These are phyloP conservation scores for Thermomucor indicae-seudaticae DNA, from an alignment of 371 early-diverging fungal genomes.

Conservation along the genomic window DNA sequence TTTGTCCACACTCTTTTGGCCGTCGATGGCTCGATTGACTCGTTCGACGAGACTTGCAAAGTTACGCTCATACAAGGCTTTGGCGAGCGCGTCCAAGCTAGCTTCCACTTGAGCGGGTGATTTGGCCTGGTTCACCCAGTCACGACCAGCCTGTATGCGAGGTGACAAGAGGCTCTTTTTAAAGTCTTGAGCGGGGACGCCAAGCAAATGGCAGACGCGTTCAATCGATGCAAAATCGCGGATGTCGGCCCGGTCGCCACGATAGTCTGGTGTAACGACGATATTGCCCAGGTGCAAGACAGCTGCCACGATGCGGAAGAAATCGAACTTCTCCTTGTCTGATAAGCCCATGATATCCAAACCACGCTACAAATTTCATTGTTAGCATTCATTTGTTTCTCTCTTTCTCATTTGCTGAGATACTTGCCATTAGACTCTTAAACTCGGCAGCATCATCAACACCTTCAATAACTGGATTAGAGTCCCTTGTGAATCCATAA, in stretches of 20 bases:
- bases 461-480: conserved; percentile 85
- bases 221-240: conserved; percentile 78
- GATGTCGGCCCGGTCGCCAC: conserved; percentile 87
- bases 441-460: conserved; percentile 94
- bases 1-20: conserved; percentile 47
- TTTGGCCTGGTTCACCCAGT: conserved; percentile 93
- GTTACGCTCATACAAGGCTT: conserved; percentile 96
- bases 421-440: conserved; percentile 57
- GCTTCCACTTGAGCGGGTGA: conserved; percentile 85
- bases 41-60: conserved; percentile 90
- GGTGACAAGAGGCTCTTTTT: conserved; percentile 87
- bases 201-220: conserved; percentile 92
- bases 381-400: background rate
- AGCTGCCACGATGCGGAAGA: conserved; percentile 87
- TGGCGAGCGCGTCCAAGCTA: conserved; percentile 92
- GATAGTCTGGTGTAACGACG: conserved; percentile 59
- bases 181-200: conserved; percentile 87
- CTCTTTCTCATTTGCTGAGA: background rate
- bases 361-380: conserved; percentile 49
- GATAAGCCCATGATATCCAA: conserved; percentile 85
- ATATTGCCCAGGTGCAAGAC: conserved; percentile 98
- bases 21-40: conserved; percentile 87
- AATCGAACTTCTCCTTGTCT: conserved; percentile 70
- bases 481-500: conserved; percentile 78
- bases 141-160: conserved; percentile 93